Percentiles rank a stretch among this genome's conserved stretches.
Conservation (phyloP, 202 grass and related monocot genomes). For the Carex sylvatica region DNA sequence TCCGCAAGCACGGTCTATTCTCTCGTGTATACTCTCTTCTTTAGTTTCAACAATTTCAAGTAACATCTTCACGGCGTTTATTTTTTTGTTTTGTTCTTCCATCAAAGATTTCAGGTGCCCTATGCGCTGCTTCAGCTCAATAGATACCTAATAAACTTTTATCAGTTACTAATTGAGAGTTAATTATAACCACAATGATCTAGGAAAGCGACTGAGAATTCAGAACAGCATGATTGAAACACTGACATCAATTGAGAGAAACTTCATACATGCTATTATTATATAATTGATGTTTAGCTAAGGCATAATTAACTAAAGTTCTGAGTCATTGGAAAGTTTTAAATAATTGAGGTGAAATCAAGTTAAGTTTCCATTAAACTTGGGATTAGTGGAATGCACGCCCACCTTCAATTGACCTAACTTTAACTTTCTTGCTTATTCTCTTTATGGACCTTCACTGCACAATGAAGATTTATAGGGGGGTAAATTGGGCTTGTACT, state of each 20-base stretch:
- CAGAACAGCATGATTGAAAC: neutral
- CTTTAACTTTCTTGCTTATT: neutral
- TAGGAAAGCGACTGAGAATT: neutral
- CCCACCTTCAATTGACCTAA: neutral
- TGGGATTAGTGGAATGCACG: neutral
- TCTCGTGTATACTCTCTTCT: slow-evolving; percentile 48
- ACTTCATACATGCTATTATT: neutral
- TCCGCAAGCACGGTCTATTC: slow-evolving; percentile 52
- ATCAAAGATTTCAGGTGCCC: slow-evolving; percentile 64
- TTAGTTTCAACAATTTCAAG: slow-evolving; percentile 66
- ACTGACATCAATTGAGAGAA: neutral
- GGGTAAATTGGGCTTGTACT: neutral
- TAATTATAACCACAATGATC: neutral
- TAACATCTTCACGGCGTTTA: slow-evolving; percentile 58
- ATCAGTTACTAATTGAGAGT: slow-evolving; percentile 11
- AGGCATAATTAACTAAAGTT: neutral
- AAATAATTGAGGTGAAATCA: neutral
- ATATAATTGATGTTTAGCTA: neutral
- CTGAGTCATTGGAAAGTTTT: neutral
- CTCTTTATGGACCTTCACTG: neutral
- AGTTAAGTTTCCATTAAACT: neutral
- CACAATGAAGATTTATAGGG: neutral
- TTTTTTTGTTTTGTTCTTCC: slow-evolving; percentile 68
- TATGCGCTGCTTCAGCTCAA: slow-evolving; percentile 81
- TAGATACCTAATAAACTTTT: slow-evolving; percentile 67